Evolutionary conservation across 345 rosid species (phyloP).

Genomic region (Salix arbutifolia): DNA sequence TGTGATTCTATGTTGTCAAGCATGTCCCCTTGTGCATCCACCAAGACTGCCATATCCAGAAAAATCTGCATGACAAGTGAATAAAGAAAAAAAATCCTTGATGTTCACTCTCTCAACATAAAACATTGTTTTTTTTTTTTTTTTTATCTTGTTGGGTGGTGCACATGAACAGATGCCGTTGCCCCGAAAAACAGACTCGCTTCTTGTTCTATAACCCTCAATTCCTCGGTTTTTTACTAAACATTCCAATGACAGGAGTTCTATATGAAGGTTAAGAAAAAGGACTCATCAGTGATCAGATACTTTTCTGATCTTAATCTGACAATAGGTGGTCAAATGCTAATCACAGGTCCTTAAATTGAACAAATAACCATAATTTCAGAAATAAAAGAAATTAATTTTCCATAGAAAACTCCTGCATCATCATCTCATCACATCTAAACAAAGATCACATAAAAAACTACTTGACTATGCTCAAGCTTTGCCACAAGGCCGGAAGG

Average conservation of each 20-base stretch:
- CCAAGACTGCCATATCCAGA: constrained; percentile 92
- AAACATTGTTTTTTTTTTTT: no score
- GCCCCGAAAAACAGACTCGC: neutral
- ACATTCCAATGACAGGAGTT: neutral
- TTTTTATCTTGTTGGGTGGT: neutral
- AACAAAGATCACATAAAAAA: neutral
- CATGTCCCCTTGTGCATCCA: constrained; percentile 92
- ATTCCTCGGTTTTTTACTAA: neutral
- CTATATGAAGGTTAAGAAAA: neutral
- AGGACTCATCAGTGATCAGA: neutral
- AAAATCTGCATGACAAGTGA: constrained; percentile 53
- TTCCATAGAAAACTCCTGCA: neutral
- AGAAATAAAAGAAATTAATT: no score
- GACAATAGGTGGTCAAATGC: neutral
- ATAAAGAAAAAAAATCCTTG: neutral
- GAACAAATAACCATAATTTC: neutral
- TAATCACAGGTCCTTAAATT: neutral
- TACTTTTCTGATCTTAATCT: neutral
- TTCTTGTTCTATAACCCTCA: neutral
- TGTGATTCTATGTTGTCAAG: constrained; percentile 86
- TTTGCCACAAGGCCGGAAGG: neutral
- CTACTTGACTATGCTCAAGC: neutral
- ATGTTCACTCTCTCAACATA: neutral
- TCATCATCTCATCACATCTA: neutral
- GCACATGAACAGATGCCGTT: neutral